Base-by-base conservation (phyloP, 495 filamentous ascomycete species). In the Tuber calosporum region DNA sequence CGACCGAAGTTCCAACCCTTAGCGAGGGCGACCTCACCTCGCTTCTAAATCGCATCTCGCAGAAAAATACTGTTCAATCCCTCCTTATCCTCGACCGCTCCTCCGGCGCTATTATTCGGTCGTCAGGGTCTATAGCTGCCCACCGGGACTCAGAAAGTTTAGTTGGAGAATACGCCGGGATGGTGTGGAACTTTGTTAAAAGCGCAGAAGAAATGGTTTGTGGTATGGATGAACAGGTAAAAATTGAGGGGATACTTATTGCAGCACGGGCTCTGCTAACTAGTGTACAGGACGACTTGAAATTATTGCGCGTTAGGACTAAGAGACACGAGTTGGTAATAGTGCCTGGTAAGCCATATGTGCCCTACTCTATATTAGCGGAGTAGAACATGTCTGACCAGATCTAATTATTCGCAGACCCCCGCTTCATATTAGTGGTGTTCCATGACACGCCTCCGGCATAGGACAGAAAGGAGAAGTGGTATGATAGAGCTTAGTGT, bases 251-350 rank as follows among this genome's bases (percentile, higher is more conserved):
- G 38, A 58, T 69, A 53, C 30, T 67, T 30, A 42, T 62, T 48
- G 15, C 34, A 22, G 72, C 7, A 36, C 20, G 67, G 62, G 11
- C 69, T n/a, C 39, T 26, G 39, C 67, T 68, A 39, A 77, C 70
- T 41, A 2, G 20, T 62, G 45, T 34, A 7, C 36, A 77, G 74
- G 80, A 81, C 66, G 80, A 77, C 69, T 70, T 81, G 72, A 77
- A 68, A 67, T 68, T 81, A 53, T 69, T 81, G 62, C 68, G 80
- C 41, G 68, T 81, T 48, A 79, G 80, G 67, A 81, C 87, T 0
- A 84, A 87, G 83, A 88, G 86, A 38, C 82, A 87, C 67, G 87
- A 89, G 74, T 79, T 88, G 81, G 85, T 87, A 22, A 86, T 89
- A 81, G 87, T 88, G 69, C 87, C 88, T 79, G 87, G 79, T 81